These are phyloP conservation scores for Penicillium corylophilum DNA, from an alignment of 2,329 filamentous ascomycete genomes.

Conservation along the genomic window DNA sequence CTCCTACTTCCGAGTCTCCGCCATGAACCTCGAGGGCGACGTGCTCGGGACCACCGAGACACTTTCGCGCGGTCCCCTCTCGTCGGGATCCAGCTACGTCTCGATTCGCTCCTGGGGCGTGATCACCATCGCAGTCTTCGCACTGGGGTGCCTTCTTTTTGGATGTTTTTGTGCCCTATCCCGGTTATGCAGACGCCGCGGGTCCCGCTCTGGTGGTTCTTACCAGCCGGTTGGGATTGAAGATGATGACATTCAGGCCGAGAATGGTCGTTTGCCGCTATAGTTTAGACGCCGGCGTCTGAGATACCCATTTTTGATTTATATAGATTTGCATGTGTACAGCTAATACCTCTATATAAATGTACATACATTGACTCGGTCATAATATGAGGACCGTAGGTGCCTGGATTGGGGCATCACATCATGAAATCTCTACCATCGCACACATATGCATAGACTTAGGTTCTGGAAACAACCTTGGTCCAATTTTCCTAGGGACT, in stretches of 20 bases:
- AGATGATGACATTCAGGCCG: conserved; percentile 8
- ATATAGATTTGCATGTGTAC: background rate
- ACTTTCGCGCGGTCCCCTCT: conserved; percentile 6
- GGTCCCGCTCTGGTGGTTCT: background rate
- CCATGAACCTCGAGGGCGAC: conserved; percentile 19
- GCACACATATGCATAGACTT: background rate
- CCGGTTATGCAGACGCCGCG: background rate
- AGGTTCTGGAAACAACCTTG: background rate
- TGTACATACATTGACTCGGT: background rate
- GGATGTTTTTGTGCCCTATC: conserved; percentile 13
- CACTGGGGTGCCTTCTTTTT: conserved; percentile 8
- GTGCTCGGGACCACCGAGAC: conserved; percentile 21
- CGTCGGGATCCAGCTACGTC: background rate
- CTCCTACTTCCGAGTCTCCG: conserved; percentile 21
- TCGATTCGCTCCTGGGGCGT: conserved; percentile 4
- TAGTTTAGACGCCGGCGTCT: conserved; percentile 12
- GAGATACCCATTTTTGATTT: conserved; percentile 8
- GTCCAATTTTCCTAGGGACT: no score
- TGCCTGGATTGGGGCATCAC: background rate
- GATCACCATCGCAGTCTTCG: conserved; percentile 6
- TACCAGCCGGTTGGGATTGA: conserved; percentile 18
- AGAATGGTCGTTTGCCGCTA: conserved; percentile 7
- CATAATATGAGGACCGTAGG: background rate
- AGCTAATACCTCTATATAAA: background rate
- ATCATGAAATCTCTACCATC: background rate